Base-by-base conservation (phyloP, 495 filamentous ascomycete species). In the Lichina pygmaea region DNA sequence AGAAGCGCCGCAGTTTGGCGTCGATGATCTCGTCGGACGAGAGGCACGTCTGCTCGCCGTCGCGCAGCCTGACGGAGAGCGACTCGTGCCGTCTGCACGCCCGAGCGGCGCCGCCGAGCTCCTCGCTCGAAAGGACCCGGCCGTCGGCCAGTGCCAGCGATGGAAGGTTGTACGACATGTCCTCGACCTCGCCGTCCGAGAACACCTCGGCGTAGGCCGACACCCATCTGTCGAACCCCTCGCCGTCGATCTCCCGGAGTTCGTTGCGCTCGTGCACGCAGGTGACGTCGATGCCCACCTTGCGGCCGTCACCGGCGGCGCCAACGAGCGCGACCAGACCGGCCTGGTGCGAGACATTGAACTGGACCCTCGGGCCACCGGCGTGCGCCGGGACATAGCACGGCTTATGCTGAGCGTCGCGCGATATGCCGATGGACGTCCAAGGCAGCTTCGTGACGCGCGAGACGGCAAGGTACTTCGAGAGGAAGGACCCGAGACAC, bases 281-380 rank as follows among this genome's bases (percentile, higher is more conserved):
- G 13, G 55, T 54, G 32, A 58, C 44, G 33, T 56, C 57, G 12
- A 56, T 49, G 8, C 61, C 60, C 5, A 61, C 51, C 10, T 39
- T 2, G 15, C 53, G 10, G 6, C 33, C 63, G n/a, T 64, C 60
- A 8, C 66, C 57, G 5, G 52, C 42, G 52, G 55, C 54, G 34
- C 72, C 75, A 6, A 71, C 66, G 5, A 81, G 53, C 6, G 70
- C 67, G 8, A 86, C 82, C 9, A 93, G 58, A 0, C 80, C 81
- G 11, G 77, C 78, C 57, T 93, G 85, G 55, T 93, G 85, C 45
- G 72, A 79, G 46, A 93, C 78, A 55, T 93, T 93, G 68, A 93
- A 93, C 46, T 78, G 69, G 13, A 86, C 63, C 24, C 60, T 58
- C 44, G 48, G 50, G 6, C 46, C 49, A 16, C 41, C 38, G 7